A percentile compares a stretch with the other conserved stretches of the same genome.
phyloP scores from a whole-genome alignment of 1,284 basidiomycete species.

The Marasmius sp. region DNA sequence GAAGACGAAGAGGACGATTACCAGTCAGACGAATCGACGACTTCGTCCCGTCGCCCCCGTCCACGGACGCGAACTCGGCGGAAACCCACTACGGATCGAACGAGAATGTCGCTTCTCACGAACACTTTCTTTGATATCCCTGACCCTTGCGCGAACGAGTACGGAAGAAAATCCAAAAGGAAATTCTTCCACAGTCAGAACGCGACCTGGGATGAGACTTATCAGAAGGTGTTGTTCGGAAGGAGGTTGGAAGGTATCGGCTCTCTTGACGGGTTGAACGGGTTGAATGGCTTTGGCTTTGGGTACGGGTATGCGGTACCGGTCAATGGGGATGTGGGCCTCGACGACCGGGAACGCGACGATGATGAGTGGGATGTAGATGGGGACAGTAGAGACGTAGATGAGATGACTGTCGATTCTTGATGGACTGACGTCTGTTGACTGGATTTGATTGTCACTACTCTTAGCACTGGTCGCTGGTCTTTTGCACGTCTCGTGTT shows the following conservation, averaged over 20 bases:
- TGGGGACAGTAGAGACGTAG: constrained; percentile 24
- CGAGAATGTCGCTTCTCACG: constrained; percentile 3
- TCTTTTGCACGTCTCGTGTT: too few species aligned
- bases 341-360: constrained; percentile 14
- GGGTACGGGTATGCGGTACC: neutral
- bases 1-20: neutral
- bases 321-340: constrained; percentile 30
- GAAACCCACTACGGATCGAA: neutral
- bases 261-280: neutral
- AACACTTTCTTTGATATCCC: constrained; percentile 3
- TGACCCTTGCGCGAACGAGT: neutral
- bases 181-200: constrained; percentile 1
- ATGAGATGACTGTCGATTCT: constrained; percentile 21
- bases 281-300: neutral
- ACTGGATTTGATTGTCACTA: too few species aligned
- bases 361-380: constrained; percentile 21
- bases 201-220: constrained; percentile 5
- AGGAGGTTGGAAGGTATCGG: neutral
- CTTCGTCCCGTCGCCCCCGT: neutral
- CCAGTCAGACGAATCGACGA: constrained; percentile 4
- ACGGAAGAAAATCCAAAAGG: constrained; percentile 1
- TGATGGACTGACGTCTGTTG: neutral
- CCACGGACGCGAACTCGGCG: neutral
- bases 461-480: too few species aligned
- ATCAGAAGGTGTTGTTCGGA: constrained; percentile 1